Evolutionary conservation across 2,329 filamentous ascomycete genomes (phyloP).

Genomic region (Paramyrothecium sp.): DNA sequence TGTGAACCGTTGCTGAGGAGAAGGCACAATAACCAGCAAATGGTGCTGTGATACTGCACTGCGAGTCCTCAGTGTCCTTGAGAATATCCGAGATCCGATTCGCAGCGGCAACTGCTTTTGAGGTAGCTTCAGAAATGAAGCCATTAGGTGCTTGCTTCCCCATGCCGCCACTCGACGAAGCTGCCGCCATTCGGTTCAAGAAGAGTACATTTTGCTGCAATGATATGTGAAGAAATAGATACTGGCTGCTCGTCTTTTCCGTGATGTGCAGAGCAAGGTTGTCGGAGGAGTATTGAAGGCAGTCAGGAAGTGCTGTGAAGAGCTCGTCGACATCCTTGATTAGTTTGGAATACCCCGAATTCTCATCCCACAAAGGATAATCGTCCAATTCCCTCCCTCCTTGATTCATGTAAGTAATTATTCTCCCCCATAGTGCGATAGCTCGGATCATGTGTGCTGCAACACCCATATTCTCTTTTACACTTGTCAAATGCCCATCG

Average conservation of each 20-base stretch:
- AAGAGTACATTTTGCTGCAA: constrained; percentile 89
- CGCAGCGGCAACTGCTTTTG: constrained; percentile 78
- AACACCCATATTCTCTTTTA: constrained; percentile 87
- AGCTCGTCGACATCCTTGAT: constrained; percentile 71
- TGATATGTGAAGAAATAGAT: constrained; percentile 86
- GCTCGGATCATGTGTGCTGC: constrained; percentile 85
- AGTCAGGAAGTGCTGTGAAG: constrained; percentile 64
- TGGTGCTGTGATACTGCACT: constrained; percentile 77
- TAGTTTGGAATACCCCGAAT: constrained; percentile 74
- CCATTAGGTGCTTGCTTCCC: constrained; percentile 71
- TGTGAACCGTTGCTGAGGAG: constrained; percentile 89
- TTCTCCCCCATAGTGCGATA: constrained; percentile 84
- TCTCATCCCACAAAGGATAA: constrained; percentile 75
- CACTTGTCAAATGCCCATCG: constrained; percentile 62
- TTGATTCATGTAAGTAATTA: constrained; percentile 87
- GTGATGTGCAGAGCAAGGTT: constrained; percentile 84
- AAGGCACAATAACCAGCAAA: constrained; percentile 96
- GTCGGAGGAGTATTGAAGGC: constrained; percentile 72
- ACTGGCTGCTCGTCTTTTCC: constrained; percentile 85
- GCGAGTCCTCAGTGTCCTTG: constrained; percentile 67
- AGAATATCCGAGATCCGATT: constrained; percentile 84
- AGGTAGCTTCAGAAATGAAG: constrained; percentile 74
- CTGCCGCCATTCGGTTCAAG: constrained; percentile 82
- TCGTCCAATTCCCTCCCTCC: constrained; percentile 79
- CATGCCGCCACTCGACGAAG: constrained; percentile 62